Evolutionary conservation across 140 eudicot species (phyloP), one percentile per base, ranked within the genome.

Genomic region (Eryngium alpinum): DNA sequence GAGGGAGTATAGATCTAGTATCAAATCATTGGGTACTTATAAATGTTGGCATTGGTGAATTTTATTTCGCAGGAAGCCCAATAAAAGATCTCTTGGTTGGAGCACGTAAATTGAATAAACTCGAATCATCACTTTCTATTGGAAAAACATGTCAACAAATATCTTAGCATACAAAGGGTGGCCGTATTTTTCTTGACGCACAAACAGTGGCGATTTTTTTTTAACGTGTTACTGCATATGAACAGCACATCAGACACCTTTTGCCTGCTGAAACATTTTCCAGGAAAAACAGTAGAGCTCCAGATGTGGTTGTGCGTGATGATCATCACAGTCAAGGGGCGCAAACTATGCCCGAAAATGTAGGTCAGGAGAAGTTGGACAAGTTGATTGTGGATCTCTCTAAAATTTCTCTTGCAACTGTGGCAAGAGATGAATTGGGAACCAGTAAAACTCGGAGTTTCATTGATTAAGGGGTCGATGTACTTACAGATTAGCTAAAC

Each of bases 151-250:
- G 82, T 59, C 91, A 80, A 82, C 86, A 84, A 75, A 81, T 90
- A 78, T 83, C 84, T 81, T 89, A 90, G 87, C 87, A 81, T 77
- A 86, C 84, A 72, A 92, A 95, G 99, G 98, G 97, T 88, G 99
- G 97, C 60, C 72, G 51, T 24, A 57, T 95, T 66, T 81, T 90
- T 82, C 84, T 95, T 69, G 98, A 95, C 86, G 77, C 89, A 85
- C 49, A 78, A 60, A 86, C 95, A 32, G 87, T 86, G 79, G 82
- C 78, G 76, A 87, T 83, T 86, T 84, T 95, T 60, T 74, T 84
- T 67, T 89, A 90, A 66, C 88, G 92, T 88, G 86, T 84, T 72
- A 83, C 79, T 57, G 84, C 87, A 21, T 93, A 95, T 86, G 81
- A 77, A 65, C 84, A 85, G 44, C 81, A 84, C 81, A 51, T 93